Evolutionary conservation across 1,284 basidiomycete genomes (phyloP).

Genomic region (Porodaedalea pini): DNA sequence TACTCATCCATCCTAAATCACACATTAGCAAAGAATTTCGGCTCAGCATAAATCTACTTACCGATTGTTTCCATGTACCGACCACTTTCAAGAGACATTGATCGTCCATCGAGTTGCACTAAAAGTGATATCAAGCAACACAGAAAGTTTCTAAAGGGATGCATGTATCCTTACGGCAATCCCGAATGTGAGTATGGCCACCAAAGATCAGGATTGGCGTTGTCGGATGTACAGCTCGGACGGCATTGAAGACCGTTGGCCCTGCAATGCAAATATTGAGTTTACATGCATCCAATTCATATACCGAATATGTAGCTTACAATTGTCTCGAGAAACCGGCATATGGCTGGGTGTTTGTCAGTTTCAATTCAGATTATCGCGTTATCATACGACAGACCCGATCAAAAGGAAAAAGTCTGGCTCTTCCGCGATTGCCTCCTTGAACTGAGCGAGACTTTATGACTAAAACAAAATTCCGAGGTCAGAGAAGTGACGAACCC

Average conservation of each 20-base stretch:
- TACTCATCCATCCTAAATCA: constrained; percentile 51
- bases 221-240: constrained; percentile 67
- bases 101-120: constrained; percentile 59
- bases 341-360: constrained; percentile 43
- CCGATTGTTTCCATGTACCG: constrained; percentile 87
- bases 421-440: constrained; percentile 74
- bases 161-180: constrained; percentile 33
- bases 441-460: constrained; percentile 47
- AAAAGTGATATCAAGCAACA: not conserved
- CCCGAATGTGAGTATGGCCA: constrained; percentile 50
- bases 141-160: not conserved
- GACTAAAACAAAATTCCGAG: not conserved
- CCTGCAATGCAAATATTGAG: too few species aligned
- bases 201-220: constrained; percentile 82
- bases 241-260: constrained; percentile 68
- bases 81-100: constrained; percentile 76
- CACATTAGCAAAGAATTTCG: constrained; percentile 3
- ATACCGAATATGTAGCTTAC: constrained; percentile 38
- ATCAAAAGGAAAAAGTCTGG: constrained; percentile 81
- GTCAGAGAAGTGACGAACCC: constrained; percentile 40
- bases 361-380: not conserved
- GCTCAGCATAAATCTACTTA: constrained; percentile 25
- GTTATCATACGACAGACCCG: constrained; percentile 31
- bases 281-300: too few species aligned
- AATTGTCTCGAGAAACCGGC: constrained; percentile 64